Evolutionary conservation across 2,329 filamentous ascomycete species (phyloP).

Genomic region (Cercospora brassicicola): DNA sequence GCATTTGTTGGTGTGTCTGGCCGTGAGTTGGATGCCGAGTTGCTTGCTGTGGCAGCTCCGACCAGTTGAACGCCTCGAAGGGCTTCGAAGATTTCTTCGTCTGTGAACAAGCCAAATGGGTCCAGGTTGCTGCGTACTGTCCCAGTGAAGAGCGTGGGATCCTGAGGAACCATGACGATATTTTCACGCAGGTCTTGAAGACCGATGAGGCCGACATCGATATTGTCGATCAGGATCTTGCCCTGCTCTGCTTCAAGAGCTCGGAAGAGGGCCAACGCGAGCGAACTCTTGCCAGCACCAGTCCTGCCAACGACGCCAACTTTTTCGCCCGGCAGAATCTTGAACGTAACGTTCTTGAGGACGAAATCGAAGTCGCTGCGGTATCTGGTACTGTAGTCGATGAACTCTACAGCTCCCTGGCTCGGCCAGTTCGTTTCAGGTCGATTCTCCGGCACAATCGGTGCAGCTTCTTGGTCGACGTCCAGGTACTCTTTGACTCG

Average conservation of each 20-base stretch:
- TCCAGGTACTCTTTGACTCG: constrained; percentile 96
- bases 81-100: constrained; percentile 85
- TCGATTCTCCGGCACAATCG: constrained; percentile 73
- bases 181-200: constrained; percentile 89
- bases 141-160: constrained; percentile 90
- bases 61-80: constrained; percentile 88
- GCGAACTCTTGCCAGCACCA: constrained; percentile 92
- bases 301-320: constrained; percentile 95
- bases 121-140: constrained; percentile 91
- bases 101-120: constrained; percentile 83
- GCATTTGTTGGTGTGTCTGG: constrained; percentile 37
- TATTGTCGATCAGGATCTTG: constrained; percentile 82
- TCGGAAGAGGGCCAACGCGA: constrained; percentile 89
- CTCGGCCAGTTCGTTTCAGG: constrained; percentile 82
- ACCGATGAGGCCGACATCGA: constrained; percentile 88
- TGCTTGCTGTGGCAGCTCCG: constrained; percentile 49
- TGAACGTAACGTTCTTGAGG: constrained; percentile 79
- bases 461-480: constrained; percentile 85
- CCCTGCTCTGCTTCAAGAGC: constrained; percentile 88
- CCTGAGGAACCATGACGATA: constrained; percentile 97
- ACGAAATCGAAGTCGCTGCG: constrained; percentile 84
- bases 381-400: constrained; percentile 86
- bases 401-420: constrained; percentile 81
- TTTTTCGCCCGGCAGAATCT: constrained; percentile 82
- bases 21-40: constrained; percentile 44